These are phyloP conservation scores for Corymbia citriodora DNA, from an alignment of 441 rosid species.

Conservation along the genomic window DNA sequence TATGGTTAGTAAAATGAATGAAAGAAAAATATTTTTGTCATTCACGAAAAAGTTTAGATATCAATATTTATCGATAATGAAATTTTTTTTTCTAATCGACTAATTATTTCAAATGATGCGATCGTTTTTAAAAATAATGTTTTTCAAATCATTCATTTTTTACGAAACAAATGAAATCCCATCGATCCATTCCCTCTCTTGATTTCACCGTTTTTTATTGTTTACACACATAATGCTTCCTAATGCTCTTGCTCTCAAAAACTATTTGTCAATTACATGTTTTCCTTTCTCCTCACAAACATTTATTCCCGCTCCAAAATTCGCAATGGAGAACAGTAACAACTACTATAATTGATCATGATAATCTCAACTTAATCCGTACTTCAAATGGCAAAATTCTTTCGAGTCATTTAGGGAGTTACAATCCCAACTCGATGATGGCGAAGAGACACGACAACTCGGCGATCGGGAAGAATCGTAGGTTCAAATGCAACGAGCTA, in stretches of 20 bases:
- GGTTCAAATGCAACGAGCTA: not conserved
- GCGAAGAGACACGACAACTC: not conserved
- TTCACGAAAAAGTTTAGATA: not conserved
- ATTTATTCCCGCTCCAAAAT: not conserved
- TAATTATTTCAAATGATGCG: accelerated
- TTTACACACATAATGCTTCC: not conserved
- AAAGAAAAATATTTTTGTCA: not conserved
- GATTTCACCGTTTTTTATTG: not conserved
- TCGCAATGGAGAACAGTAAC: not conserved
- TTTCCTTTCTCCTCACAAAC: not conserved
- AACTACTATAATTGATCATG: not conserved
- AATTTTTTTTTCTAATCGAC: not conserved
- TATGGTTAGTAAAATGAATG: not conserved
- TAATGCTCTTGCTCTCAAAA: not conserved
- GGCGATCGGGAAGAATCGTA: not conserved
- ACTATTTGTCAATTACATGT: not conserved
- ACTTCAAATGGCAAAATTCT: not conserved
- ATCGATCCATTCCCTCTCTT: not conserved
- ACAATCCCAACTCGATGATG: not conserved
- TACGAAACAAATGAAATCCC: accelerated
- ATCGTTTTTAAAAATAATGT: accelerated
- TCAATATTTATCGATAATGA: not conserved
- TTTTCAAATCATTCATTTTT: not conserved
- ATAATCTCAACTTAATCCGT: not conserved
- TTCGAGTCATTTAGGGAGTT: not conserved